Conservation (phyloP, 768 basidiomycete genomes). For the Sporobolomyces roseus region DNA sequence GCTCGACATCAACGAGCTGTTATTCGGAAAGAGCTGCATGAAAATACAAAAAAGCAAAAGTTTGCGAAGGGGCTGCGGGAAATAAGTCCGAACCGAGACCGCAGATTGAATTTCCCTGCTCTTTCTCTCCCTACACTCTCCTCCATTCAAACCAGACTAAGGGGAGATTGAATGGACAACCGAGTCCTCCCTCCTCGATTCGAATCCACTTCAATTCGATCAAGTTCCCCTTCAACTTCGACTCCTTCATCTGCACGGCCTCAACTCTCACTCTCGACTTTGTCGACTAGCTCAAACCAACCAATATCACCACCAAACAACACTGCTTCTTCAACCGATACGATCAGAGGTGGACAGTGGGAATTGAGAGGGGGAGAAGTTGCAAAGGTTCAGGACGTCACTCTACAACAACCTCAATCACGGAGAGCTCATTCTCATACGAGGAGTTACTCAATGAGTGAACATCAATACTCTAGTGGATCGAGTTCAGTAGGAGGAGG, state of each 20-base stretch:
- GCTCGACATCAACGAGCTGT: no score
- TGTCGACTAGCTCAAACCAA: background rate
- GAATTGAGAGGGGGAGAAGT: background rate
- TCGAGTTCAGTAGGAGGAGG: background rate
- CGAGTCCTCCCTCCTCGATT: no score
- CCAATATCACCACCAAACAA: background rate
- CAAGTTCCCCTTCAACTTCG: background rate
- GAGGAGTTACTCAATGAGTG: conserved; percentile 11
- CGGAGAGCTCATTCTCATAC: conserved; percentile 7
- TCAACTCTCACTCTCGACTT: conserved; percentile 1
- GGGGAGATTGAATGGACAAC: no score
- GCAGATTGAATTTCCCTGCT: no score
- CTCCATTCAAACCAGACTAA: no score
- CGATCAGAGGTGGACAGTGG: background rate
- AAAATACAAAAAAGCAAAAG: no score
- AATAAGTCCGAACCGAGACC: no score
- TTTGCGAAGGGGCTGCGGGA: no score
- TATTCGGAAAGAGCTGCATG: no score
- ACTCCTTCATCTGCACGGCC: background rate
- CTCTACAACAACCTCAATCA: background rate
- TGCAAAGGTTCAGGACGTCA: background rate
- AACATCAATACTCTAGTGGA: background rate
- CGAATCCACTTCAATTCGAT: background rate
- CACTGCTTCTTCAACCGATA: background rate
- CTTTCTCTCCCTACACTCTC: no score